phyloP scores from a whole-genome alignment of 306 rosid species.

The Rosa multiflora region DNA sequence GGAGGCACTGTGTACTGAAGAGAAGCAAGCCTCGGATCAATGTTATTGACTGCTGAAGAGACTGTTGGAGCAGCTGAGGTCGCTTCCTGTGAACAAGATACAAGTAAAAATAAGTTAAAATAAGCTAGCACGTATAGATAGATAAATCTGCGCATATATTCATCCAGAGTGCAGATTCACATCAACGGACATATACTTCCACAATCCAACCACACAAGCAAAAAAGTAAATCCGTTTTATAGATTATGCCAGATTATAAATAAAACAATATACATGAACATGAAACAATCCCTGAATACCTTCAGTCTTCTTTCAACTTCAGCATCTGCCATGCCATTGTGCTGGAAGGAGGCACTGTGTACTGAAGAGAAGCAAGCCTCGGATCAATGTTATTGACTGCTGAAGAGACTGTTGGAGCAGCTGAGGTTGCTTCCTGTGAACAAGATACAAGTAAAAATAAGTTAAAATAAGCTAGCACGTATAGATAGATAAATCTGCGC shows the following conservation, averaged over 20 bases:
- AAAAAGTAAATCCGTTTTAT: background rate
- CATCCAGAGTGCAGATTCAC: background rate
- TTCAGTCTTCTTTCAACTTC: slow-evolving; percentile 87
- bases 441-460: slow-evolving; percentile 19
- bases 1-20: slow-evolving; percentile 51
- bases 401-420: slow-evolving; percentile 47
- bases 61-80: slow-evolving; percentile 46
- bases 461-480: slow-evolving; percentile 12
- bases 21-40: slow-evolving; percentile 64
- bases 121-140: slow-evolving; percentile 3
- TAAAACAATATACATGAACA: slow-evolving; percentile 12
- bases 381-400: slow-evolving; percentile 58
- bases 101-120: slow-evolving; percentile 17
- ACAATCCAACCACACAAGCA: background rate
- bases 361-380: slow-evolving; percentile 53
- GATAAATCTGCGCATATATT: background rate
- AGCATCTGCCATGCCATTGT: slow-evolving; percentile 65
- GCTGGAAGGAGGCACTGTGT: slow-evolving; percentile 56
- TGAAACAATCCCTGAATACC: slow-evolving; percentile 45
- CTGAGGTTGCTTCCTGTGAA: slow-evolving; percentile 63
- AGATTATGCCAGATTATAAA: background rate
- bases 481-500: background rate
- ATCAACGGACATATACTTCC: background rate
- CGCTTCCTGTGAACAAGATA: slow-evolving; percentile 56
- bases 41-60: slow-evolving; percentile 45